Percentiles rank a stretch among this genome's conserved stretches.
These are phyloP conservation scores for Musa acuminata DNA, from an alignment of 176 grass and related monocot species.

Conservation along the genomic window DNA sequence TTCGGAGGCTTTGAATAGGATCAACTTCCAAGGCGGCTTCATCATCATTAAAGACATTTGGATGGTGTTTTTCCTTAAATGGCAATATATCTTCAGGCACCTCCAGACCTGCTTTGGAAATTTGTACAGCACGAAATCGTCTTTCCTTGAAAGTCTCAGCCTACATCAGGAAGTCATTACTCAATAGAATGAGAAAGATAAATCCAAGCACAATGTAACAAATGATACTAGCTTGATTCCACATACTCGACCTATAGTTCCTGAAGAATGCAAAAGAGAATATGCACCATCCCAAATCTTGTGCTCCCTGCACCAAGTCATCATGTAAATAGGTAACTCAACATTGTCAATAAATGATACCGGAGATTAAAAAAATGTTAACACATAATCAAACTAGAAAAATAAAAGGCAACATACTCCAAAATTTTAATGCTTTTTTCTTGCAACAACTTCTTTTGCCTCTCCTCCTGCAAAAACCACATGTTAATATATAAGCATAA, in stretches of 20 bases:
- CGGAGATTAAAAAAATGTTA: background rate
- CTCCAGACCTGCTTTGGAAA: conserved; percentile 70
- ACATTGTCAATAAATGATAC: background rate
- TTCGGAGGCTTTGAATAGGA: background rate
- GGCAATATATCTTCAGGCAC: conserved; percentile 51
- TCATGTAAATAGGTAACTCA: background rate
- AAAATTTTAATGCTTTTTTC: conserved; percentile 63
- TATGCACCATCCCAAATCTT: conserved; percentile 58
- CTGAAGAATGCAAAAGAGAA: conserved; percentile 72
- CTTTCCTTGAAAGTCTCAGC: conserved; percentile 82
- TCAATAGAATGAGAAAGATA: background rate
- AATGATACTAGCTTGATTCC: background rate
- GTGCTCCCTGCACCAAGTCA: conserved; percentile 44
- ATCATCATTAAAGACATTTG: conserved; percentile 22
- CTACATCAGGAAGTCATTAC: conserved; percentile 25
- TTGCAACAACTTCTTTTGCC: conserved; percentile 57
- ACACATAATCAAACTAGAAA: background rate
- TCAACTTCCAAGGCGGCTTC: conserved; percentile 13
- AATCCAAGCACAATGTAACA: background rate
- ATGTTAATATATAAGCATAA: background rate
- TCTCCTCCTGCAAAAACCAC: conserved; percentile 49
- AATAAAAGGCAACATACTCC: conserved; percentile 34
- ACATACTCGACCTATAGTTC: conserved; percentile 77
- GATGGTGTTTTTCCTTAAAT: conserved; percentile 39
- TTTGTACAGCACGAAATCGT: conserved; percentile 49